A percentile compares a stretch with the other conserved stretches of the same genome.
Conservation (phyloP, 441 rosid species). For the Adansonia rubrostipa region DNA sequence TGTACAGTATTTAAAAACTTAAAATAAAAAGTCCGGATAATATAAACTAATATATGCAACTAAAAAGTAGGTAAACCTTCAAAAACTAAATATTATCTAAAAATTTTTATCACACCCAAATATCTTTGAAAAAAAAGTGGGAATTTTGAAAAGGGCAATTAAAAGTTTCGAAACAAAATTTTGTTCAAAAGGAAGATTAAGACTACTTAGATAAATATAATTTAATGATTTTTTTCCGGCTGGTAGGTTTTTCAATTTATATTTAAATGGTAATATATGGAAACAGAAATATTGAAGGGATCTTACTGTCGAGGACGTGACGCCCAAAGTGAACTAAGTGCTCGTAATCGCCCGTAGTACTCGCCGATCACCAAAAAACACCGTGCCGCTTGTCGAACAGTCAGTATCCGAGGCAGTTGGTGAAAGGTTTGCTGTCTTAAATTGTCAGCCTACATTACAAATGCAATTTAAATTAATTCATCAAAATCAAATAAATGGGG, state of each 20-base stretch:
- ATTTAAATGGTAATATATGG: not conserved
- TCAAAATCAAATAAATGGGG: conserved; percentile 11
- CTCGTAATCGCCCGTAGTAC: conserved; percentile 63
- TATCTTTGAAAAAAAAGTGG: too few species aligned
- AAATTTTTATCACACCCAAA: too few species aligned
- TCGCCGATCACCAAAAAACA: conserved; percentile 73
- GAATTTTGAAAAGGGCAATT: too few species aligned
- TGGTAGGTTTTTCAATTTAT: not conserved
- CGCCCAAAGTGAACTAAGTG: conserved; percentile 71
- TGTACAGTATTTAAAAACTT: too few species aligned
- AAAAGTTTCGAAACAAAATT: too few species aligned
- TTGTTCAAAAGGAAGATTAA: too few species aligned
- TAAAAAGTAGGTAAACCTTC: too few species aligned
- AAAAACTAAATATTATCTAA: too few species aligned
- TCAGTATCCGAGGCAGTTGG: conserved; percentile 59
- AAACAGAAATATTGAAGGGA: not conserved
- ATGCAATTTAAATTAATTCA: not conserved
- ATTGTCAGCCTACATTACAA: conserved; percentile 61
- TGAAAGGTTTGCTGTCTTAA: conserved; percentile 78
- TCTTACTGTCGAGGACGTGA: conserved; percentile 76
- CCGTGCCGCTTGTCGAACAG: conserved; percentile 64
- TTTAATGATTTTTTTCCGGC: too few species aligned
- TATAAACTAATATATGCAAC: too few species aligned
- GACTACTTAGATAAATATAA: too few species aligned
- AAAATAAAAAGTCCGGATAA: too few species aligned